phyloP scores from a whole-genome alignment of 2,329 filamentous ascomycete species.

The Drechslera avenae region DNA sequence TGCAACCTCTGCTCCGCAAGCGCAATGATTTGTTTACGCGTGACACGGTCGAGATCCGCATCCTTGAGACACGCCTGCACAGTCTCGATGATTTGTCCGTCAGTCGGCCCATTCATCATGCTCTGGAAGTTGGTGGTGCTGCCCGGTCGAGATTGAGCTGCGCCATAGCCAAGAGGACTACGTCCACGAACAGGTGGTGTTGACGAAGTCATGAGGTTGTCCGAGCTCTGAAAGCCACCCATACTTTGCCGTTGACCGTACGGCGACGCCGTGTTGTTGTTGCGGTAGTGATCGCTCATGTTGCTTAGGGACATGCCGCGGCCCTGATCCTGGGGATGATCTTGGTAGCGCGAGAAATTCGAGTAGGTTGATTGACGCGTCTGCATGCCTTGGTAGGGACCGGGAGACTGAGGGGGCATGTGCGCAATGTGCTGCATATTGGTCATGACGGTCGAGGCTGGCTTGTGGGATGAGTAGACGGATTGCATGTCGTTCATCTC shows the following conservation, averaged over 20 bases:
- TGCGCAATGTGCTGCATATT: slow-evolving; percentile 76
- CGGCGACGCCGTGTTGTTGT: slow-evolving; percentile 35
- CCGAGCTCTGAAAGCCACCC: slow-evolving; percentile 51
- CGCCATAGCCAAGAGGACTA: slow-evolving; percentile 57
- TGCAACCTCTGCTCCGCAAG: slow-evolving; percentile 93
- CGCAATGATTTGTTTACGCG: slow-evolving; percentile 89
- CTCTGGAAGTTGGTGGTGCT: slow-evolving; percentile 66
- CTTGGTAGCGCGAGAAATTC: slow-evolving; percentile 65
- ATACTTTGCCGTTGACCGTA: slow-evolving; percentile 48
- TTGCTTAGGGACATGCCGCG: slow-evolving; percentile 67
- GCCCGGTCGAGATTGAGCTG: slow-evolving; percentile 55
- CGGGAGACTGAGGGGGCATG: slow-evolving; percentile 80
- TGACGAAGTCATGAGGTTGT: slow-evolving; percentile 47
- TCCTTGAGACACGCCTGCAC: slow-evolving; percentile 83
- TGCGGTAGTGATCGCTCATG: slow-evolving; percentile 51
- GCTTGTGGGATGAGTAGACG: slow-evolving; percentile 88
- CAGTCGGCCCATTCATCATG: slow-evolving; percentile 69
- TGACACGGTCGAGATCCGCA: slow-evolving; percentile 94
- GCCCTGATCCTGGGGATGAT: slow-evolving; percentile 59
- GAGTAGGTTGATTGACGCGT: slow-evolving; percentile 77
- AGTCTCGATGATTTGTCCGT: slow-evolving; percentile 79
- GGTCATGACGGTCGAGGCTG: slow-evolving; percentile 83
- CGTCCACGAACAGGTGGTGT: slow-evolving; percentile 49
- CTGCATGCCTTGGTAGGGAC: slow-evolving; percentile 68
- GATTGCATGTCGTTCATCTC: slow-evolving; percentile 99